Evolutionary conservation across 2,329 filamentous ascomycete genomes (phyloP).

Genomic region (Fusarium agapanthi): DNA sequence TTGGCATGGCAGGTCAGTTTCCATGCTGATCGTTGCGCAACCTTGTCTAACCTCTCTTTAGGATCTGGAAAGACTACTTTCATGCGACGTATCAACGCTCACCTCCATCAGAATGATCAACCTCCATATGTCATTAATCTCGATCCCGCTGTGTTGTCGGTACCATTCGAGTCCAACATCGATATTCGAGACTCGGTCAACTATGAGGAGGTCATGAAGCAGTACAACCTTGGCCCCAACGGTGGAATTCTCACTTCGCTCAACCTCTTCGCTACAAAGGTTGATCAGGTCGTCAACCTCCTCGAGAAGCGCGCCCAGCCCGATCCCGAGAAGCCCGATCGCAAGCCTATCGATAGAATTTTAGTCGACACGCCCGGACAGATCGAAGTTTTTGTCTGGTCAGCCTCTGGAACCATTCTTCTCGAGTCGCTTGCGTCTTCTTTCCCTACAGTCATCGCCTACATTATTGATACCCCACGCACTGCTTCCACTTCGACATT

Average conservation of each 20-base stretch:
- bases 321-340: constrained; percentile 65
- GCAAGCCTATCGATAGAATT: constrained; percentile 79
- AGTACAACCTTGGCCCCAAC: constrained; percentile 97
- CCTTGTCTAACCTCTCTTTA: constrained; percentile 43
- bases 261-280: constrained; percentile 97
- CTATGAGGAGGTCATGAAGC: constrained; percentile 99
- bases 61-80: constrained; percentile 99
- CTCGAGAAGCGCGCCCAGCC: constrained; percentile 87
- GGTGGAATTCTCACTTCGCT: constrained; percentile 95
- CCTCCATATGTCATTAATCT: constrained; percentile 97
- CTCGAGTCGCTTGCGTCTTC: constrained; percentile 91
- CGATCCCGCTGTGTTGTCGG: constrained; percentile 90
- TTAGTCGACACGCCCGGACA: constrained; percentile 96
- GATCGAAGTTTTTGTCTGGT: constrained; percentile 99
- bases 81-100: constrained; percentile 96
- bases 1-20: constrained; percentile 88
- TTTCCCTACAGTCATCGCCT: constrained; percentile 96
- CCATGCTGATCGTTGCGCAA: neutral
- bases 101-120: constrained; percentile 82
- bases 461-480: constrained; percentile 95
- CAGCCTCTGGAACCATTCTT: constrained; percentile 91
- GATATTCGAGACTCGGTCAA: constrained; percentile 99
- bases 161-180: constrained; percentile 97
- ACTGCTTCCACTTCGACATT: constrained; percentile 95
- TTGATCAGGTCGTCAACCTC: constrained; percentile 90